phyloP scores from a whole-genome alignment of 73 alveolate species.

The Tetrahymena borealis region DNA sequence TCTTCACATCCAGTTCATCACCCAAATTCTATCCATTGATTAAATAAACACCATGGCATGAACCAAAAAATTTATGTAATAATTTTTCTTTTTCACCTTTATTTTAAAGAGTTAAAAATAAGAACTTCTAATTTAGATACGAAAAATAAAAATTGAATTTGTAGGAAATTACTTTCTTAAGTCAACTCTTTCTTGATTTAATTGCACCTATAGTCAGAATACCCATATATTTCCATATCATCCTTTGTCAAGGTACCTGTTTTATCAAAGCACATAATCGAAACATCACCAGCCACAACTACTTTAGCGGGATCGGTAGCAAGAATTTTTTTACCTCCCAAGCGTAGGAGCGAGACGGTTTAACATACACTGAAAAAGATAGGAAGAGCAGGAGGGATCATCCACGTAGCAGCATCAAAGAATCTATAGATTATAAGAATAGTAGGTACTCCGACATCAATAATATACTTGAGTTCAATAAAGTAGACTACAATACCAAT shows the following conservation, averaged over 20 bases:
- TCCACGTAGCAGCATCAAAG: slow-evolving; percentile 37
- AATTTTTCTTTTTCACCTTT: slow-evolving; percentile 3
- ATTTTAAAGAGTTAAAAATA: neutral
- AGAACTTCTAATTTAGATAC: neutral
- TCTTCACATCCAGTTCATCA: slow-evolving; percentile 23
- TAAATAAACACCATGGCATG: slow-evolving; percentile 35
- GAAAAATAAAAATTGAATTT: too few species aligned
- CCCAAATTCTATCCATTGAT: slow-evolving; percentile 34
- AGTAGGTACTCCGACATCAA: neutral
- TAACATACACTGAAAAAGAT: neutral
- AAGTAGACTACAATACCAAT: neutral
- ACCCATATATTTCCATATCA: slow-evolving; percentile 19
- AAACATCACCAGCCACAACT: slow-evolving; percentile 21
- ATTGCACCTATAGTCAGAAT: neutral
- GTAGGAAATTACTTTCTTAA: neutral
- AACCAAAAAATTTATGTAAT: slow-evolving; percentile 16
- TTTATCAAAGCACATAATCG: slow-evolving; percentile 27
- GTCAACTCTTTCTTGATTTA: neutral
- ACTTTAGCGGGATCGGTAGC: slow-evolving; percentile 32
- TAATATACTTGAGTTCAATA: neutral
- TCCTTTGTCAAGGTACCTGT: slow-evolving; percentile 24
- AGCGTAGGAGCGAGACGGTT: neutral
- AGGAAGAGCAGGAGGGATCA: slow-evolving; percentile 16
- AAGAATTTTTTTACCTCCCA: neutral
- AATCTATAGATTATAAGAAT: slow-evolving; percentile 1